A percentile compares a stretch with the other conserved stretches of the same genome.
Evolutionary conservation across 805 yeast genomes (phyloP).

Genomic region (Kazachstania bromeliacearum): DNA sequence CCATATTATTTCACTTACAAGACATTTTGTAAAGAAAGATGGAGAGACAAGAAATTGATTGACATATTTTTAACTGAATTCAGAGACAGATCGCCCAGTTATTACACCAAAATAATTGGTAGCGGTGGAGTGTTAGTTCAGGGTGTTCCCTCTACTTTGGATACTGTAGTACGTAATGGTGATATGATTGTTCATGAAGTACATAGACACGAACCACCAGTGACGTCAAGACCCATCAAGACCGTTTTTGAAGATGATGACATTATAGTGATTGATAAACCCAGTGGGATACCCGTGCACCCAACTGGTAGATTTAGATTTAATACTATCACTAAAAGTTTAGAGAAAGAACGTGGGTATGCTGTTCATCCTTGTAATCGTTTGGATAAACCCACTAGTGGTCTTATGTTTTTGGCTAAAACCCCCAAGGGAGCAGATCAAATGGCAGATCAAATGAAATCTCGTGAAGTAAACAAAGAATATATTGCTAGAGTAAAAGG

Average conservation of each 20-base stretch:
- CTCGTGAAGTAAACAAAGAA: constrained; percentile 66
- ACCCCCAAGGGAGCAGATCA: constrained; percentile 68
- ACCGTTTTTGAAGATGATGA: constrained; percentile 69
- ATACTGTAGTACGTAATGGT: constrained; percentile 66
- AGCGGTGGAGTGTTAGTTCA: constrained; percentile 72
- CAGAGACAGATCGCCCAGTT: constrained; percentile 59
- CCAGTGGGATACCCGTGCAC: constrained; percentile 91
- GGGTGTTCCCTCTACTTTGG: constrained; percentile 50
- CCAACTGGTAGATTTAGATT: constrained; percentile 83
- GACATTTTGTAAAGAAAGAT: constrained; percentile 83
- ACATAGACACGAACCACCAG: constrained; percentile 89
- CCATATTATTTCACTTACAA: constrained; percentile 87
- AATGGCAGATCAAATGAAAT: constrained; percentile 61
- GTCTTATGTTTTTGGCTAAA: constrained; percentile 85
- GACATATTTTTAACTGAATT: constrained; percentile 83
- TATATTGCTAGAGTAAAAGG: constrained; percentile 87
- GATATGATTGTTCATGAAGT: constrained; percentile 69
- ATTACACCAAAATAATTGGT: constrained; percentile 46
- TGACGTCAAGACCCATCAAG: constrained; percentile 45
- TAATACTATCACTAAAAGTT: constrained; percentile 64
- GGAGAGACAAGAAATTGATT: constrained; percentile 75
- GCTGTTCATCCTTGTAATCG: constrained; percentile 82
- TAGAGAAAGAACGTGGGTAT: constrained; percentile 51
- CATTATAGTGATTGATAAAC: constrained; percentile 79
- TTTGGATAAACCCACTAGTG: constrained; percentile 84